Evolutionary conservation across 306 rosid genomes (phyloP), one percentile per base, ranked within the genome.

Genomic region (Inga laurina): DNA sequence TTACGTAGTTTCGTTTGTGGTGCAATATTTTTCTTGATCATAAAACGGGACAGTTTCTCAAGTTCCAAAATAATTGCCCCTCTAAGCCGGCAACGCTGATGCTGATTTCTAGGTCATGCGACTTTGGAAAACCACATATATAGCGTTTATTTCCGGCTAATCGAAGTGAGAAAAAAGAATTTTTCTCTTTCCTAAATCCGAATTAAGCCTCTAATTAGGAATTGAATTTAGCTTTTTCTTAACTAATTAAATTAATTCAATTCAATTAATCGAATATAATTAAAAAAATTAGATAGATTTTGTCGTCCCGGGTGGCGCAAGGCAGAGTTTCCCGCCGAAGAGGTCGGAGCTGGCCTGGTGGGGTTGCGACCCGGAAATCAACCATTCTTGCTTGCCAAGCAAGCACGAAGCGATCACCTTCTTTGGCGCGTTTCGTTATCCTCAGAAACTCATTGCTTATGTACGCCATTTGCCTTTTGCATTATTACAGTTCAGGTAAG

Each of bases 401-500:
- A 88, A 73, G 61, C 83, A 88, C 76, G 76, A 49, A 79, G 79
- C 56, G 76, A 46, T 69, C 75, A 46, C 57, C 46, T 62, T 21
- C 46, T 44, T 57, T 46, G 14, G 37, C 74, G 51, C 10, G 48
- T 67, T 79, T 59, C 5, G 48, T 66, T 61, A 57, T 78, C 19
- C 81, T 21, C 14, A 48, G 64, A 10, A 66, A 73, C 84, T 78
- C 79, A 5, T 46, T 14, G 5, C 30, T 24, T 46, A 3, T 4
- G 4, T 24, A 7, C 59, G 39, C 32, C 59, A 57, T 49, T 49
- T 73, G 76, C 57, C 74, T 80, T 59, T 67, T 74, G 21, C 46
- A 15, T 34, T 37, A 39, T 56, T 80, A 15, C 27, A 77, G 77
- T 85, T 85, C 84, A 83, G 87, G 87, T 77, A 7, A 44, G 54